Evolutionary conservation across 129 eudicot genomes (phyloP), one percentile per base, ranked within the genome.

Genomic region (Escallonia herrerae): DNA sequence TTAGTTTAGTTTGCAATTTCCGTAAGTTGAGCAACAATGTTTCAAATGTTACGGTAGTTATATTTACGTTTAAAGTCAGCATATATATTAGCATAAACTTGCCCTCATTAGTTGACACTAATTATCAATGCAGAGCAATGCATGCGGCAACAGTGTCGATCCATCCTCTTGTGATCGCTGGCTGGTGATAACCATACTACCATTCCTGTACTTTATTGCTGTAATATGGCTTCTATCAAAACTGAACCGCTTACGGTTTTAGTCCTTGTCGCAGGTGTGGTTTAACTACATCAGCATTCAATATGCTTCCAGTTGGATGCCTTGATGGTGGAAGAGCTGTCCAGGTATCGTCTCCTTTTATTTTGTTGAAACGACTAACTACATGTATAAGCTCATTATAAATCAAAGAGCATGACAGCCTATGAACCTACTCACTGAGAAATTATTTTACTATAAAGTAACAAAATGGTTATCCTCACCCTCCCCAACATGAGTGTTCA

Each of bases 301-400:
- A 94, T 76, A 67, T 94, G 95, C 95, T 94, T 52, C 99, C 99
- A 3, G 83, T 94, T 49, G 99, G 99, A 77, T 89, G 99, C 81
- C 99, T 94, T 67, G 99, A 94, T 79, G 99, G 99, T 43, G 99
- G 97, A 75, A 77, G 99, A 79, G 95, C 91, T 54, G 75, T 89
- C 68, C 99, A 94, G 99, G 99, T 93, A 68, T 47, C 63, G 6
- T 55, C 13, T 41, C 39, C 43, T 42, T 69, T 63, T 12, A 53
- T 45, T 48, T 3, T 62, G 52, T 8, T 48, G 5, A 67, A 63
- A 33, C 9, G 33, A 22, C 33, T 0, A 22, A 22, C 33, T 22
- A 22, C 33, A n/a, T n/a, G n/a, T n/a, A n/a, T n/a, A 22, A 22
- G 33, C 47, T 8, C 14, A 14, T 53, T 13, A 53, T 53, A 14